These are phyloP conservation scores for Salix viminalis DNA, from an alignment of 345 rosid species.

Conservation along the genomic window DNA sequence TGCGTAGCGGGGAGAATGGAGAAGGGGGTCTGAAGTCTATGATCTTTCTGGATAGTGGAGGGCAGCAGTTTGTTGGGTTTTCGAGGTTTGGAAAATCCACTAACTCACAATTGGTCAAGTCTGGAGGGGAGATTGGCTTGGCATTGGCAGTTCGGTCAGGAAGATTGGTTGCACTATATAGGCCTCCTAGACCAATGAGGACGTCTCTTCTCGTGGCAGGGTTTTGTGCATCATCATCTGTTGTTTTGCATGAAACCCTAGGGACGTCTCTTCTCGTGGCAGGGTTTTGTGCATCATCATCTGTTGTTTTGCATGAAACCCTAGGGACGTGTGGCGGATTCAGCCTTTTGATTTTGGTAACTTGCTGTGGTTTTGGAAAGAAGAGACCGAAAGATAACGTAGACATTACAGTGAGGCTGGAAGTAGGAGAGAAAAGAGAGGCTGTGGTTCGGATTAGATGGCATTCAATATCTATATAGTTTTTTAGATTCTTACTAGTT, in stretches of 20 bases:
- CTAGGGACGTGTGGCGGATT: background rate
- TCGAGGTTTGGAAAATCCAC: constrained; percentile 39
- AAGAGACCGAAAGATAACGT: constrained; percentile 6
- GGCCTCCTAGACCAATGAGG: constrained; percentile 52
- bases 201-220: constrained; percentile 37
- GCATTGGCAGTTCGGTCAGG: constrained; percentile 31
- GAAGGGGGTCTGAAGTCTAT: constrained; percentile 39
- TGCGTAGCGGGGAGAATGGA: constrained; percentile 20
- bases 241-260: constrained; percentile 28
- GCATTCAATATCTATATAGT: too few relatives aligned
- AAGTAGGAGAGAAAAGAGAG: background rate
- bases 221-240: background rate
- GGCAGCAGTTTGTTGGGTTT: constrained; percentile 43
- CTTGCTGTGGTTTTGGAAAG: constrained; percentile 23
- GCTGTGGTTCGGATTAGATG: constrained; percentile 11
- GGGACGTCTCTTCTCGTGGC: constrained; percentile 29
- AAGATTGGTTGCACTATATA: constrained; percentile 38
- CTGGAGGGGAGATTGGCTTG: constrained; percentile 31
- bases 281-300: background rate
- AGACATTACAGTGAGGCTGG: background rate
- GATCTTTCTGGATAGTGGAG: constrained; percentile 38
- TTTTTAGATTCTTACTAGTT: too few relatives aligned
- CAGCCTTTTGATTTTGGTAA: constrained; percentile 8
- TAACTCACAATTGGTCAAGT: constrained; percentile 22
- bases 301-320: constrained; percentile 29